These are phyloP conservation scores for Trypanosoma platydactyli DNA, from an alignment of 208 protist species.

Conservation along the genomic window DNA sequence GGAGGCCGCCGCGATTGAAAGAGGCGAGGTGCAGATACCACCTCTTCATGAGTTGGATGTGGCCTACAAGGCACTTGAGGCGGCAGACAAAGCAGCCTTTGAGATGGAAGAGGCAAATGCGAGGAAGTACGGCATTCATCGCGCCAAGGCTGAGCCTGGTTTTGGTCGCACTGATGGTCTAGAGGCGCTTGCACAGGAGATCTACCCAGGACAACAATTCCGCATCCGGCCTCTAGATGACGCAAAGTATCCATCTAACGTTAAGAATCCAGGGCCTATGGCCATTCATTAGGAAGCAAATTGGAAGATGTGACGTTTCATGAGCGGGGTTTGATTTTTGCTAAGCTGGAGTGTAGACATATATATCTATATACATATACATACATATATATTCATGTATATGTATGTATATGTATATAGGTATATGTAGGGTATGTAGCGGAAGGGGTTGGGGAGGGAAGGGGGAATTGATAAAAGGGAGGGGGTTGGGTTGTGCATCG, in stretches of 20 bases:
- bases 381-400: too few relatives aligned
- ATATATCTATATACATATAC: too few relatives aligned
- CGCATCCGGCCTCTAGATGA: slow-evolving; percentile 80
- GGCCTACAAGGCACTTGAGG: slow-evolving; percentile 67
- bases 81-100: slow-evolving; percentile 83
- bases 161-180: slow-evolving; percentile 89
- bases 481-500: neutral
- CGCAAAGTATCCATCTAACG: slow-evolving; percentile 84
- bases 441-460: neutral
- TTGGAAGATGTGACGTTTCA: neutral
- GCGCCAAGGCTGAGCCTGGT: slow-evolving; percentile 89
- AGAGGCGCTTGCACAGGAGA: slow-evolving; percentile 89
- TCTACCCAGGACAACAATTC: slow-evolving; percentile 92
- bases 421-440: neutral
- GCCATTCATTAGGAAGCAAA: slow-evolving; percentile 67
- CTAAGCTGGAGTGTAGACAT: neutral
- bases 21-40: slow-evolving; percentile 42
- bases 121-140: slow-evolving; percentile 85
- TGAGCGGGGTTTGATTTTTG: neutral
- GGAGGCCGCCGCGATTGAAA: slow-evolving; percentile 79
- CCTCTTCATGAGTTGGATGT: slow-evolving; percentile 81
- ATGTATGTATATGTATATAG: neutral
- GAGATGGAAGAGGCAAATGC: slow-evolving; percentile 84
- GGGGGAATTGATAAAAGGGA: neutral
- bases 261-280: slow-evolving; percentile 84